phyloP scores from a whole-genome alignment of 805 yeast species.

The Suhomyces sp. region DNA sequence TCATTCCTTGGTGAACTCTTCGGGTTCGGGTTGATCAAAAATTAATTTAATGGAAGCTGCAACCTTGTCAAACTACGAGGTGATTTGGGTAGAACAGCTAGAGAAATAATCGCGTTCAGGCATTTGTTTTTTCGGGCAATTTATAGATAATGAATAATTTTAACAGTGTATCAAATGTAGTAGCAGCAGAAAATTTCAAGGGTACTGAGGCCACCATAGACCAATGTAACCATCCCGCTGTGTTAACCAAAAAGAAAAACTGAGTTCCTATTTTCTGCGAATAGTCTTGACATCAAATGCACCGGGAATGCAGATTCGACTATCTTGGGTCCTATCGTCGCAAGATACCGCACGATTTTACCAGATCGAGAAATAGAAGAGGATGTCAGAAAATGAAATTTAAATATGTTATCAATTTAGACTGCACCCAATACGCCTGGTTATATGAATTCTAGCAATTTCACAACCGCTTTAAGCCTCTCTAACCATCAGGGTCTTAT shows the following conservation, averaged over 20 bases:
- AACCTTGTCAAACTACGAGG: neutral
- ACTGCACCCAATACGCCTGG: neutral
- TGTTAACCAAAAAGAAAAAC: neutral
- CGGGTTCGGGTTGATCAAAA: slow-evolving; percentile 24
- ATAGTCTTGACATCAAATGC: neutral
- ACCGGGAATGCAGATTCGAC: neutral
- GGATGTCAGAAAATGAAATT: neutral
- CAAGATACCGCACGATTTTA: neutral
- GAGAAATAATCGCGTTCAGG: neutral
- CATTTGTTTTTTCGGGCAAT: neutral
- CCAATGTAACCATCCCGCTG: neutral
- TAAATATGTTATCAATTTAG: neutral
- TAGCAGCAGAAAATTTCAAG: neutral
- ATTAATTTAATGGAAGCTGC: neutral
- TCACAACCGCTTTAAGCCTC: neutral
- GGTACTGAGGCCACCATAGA: neutral
- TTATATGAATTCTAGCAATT: too few relatives aligned
- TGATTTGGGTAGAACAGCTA: neutral
- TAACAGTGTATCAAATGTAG: neutral
- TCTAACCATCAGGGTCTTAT: neutral
- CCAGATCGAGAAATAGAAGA: neutral
- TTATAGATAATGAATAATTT: neutral
- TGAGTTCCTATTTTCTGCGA: neutral
- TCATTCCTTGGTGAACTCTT: slow-evolving; percentile 42
- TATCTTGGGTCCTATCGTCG: neutral